These are phyloP conservation scores for Colletotrichum limetticola DNA, from an alignment of 2,329 filamentous ascomycete species.

Conservation along the genomic window DNA sequence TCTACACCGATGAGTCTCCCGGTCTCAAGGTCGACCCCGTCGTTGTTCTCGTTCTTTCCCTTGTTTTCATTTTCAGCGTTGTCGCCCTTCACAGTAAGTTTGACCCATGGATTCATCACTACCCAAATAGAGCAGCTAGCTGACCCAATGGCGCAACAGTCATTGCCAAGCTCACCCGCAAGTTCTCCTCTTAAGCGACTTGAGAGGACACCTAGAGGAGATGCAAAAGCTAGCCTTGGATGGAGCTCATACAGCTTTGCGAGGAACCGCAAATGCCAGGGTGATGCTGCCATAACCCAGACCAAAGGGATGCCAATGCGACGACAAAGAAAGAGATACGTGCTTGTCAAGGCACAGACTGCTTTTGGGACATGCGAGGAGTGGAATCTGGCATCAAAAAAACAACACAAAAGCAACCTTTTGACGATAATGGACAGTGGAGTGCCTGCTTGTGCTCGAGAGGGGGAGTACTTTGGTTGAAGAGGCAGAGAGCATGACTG, in stretches of 20 bases:
- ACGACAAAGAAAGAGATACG: background rate
- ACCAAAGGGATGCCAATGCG: background rate
- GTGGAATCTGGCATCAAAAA: slow-evolving; percentile 7
- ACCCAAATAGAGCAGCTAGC: background rate
- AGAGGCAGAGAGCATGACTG: slow-evolving; percentile 19
- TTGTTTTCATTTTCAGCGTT: slow-evolving; percentile 99
- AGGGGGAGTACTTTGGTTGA: background rate
- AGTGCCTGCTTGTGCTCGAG: slow-evolving; percentile 10
- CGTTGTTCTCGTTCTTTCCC: slow-evolving; percentile 92
- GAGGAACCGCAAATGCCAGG: background rate
- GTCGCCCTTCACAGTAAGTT: slow-evolving; percentile 94
- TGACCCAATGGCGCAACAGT: slow-evolving; percentile 64
- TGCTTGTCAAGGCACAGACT: slow-evolving; percentile 1
- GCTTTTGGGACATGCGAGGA: background rate
- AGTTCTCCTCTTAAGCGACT: slow-evolving; percentile 74
- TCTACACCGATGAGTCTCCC: slow-evolving; percentile 98
- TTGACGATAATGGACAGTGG: slow-evolving; percentile 35
- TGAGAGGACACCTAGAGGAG: background rate
- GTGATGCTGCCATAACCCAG: background rate
- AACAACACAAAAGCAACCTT: slow-evolving; percentile 16
- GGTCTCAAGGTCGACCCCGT: slow-evolving; percentile 98
- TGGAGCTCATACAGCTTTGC: background rate
- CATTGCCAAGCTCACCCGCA: slow-evolving; percentile 93
- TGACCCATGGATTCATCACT: background rate
- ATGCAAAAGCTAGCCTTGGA: background rate